Evolutionary conservation across 2,329 filamentous ascomycete species (phyloP), one percentile per base, ranked within the genome.

Genomic region (Cladosporium cucumerinum): DNA sequence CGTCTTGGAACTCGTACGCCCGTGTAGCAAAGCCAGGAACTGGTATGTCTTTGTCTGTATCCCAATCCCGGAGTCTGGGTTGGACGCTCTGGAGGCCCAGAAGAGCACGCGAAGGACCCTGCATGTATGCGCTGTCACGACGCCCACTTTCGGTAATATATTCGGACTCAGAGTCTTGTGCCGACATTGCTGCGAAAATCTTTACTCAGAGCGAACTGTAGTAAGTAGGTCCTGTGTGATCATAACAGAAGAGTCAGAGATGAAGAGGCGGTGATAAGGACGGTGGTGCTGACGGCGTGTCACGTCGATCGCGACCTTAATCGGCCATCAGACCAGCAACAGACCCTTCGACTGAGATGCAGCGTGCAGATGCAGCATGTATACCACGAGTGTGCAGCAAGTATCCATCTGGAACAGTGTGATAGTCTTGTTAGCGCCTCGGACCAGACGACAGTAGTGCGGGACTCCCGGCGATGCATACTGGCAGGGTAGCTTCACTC

Each of bases 51-150:
- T 46, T 25, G 60, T 46, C 34, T 28, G 39, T 25, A 32, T 28
- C 39, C 60, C 60, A 62, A 30, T 55, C 34, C 34, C 55, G 48
- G 23, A 62, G 46, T 51, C 32, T 62, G 32, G 49, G 32, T 28
- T 25, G 60, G 25, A 43, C 49, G 11, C n/a, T 46, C 18, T 61
- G 60, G 23, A 51, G 30, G 10, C 25, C 48, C 23, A 55, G 34
- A 25, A 46, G 34, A 34, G 32, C 34, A 25, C 28, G 49, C 23
- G 49, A 55, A 43, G 49, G 55, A 46, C 60, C 60, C 60, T 62
- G 60, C 60, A 54, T 62, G 48, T 26, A 55, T 62, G 60, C 60
- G 60, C 60, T 62, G 60, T 54, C 60, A 62, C 60, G 32, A 46
- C 49, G 60, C 60, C 60, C 60, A 62, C 60, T 62, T 62, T 43